A percentile compares a stretch with the other conserved stretches of the same genome.
phyloP scores from a whole-genome alignment of 495 filamentous ascomycete species.

The Sphaerosporella brunnea region DNA sequence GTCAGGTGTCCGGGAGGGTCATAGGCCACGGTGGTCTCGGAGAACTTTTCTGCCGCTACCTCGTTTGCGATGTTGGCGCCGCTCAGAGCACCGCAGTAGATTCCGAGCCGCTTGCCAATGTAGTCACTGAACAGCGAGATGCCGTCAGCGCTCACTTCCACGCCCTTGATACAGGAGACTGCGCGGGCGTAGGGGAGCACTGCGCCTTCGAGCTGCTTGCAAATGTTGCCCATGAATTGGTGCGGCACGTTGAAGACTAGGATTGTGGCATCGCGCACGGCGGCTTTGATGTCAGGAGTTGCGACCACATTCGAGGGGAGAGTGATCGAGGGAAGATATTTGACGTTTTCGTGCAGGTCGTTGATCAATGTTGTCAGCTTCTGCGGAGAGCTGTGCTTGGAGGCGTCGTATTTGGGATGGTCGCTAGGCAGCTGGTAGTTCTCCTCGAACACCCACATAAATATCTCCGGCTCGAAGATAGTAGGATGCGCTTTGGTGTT shows the following conservation, averaged over 20 bases:
- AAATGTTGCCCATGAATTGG: conserved; percentile 85
- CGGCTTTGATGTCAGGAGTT: conserved; percentile 67
- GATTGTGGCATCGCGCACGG: conserved; percentile 66
- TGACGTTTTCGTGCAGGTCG: conserved; percentile 82
- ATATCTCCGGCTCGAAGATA: conserved; percentile 71
- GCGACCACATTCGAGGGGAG: conserved; percentile 79
- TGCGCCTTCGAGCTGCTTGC: conserved; percentile 66
- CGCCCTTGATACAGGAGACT: conserved; percentile 95
- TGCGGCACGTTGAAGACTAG: conserved; percentile 96
- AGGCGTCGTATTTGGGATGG: conserved; percentile 28
- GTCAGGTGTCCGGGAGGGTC: conserved; percentile 56
- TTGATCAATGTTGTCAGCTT: conserved; percentile 90
- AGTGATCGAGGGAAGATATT: conserved; percentile 73
- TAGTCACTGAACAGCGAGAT: conserved; percentile 84
- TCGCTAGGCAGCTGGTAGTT: conserved; percentile 25
- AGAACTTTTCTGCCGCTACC: conserved; percentile 88
- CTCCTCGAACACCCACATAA: conserved; percentile 46
- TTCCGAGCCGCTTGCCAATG: conserved; percentile 73
- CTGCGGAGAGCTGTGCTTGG: conserved; percentile 42
- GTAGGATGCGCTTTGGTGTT: conserved; percentile 60
- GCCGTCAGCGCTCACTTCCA: conserved; percentile 68
- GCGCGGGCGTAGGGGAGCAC: conserved; percentile 83
- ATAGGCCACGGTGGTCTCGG: conserved; percentile 91
- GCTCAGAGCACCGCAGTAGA: conserved; percentile 92
- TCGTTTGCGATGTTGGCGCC: conserved; percentile 95